These are phyloP conservation scores for Russula lepida DNA, from an alignment of 768 basidiomycete genomes.

Conservation along the genomic window DNA sequence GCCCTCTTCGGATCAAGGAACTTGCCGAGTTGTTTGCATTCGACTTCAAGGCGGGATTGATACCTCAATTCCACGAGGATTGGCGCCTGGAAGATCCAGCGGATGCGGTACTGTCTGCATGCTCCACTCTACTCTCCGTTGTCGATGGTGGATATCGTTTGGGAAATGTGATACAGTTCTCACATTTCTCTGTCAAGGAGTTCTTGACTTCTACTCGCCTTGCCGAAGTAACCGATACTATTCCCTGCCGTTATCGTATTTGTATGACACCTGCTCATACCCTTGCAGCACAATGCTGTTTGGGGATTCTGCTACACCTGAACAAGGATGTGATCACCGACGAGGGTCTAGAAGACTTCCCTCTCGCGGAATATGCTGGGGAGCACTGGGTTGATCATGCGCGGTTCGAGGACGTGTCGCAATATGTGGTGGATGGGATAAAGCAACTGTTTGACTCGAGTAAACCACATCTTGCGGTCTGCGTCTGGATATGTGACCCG, in stretches of 20 bases:
- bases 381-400: neutral
- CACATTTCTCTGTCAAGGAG: neutral
- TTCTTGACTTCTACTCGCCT: neutral
- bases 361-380: neutral
- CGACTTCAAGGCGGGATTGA: neutral
- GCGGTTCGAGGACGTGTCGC: neutral
- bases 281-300: neutral
- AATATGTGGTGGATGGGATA: neutral
- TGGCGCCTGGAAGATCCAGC: neutral
- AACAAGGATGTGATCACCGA: neutral
- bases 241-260: neutral
- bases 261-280: neutral
- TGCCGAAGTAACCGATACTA: neutral
- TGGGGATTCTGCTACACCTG: neutral
- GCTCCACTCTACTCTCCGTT: neutral
- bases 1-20: neutral
- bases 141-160: neutral
- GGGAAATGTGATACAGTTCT: neutral
- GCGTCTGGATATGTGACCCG: neutral
- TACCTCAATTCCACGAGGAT: neutral
- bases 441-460: neutral
- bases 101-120: neutral
- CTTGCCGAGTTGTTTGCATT: neutral
- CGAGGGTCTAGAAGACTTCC: neutral
- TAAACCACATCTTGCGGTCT: neutral